Evolutionary conservation across 768 basidiomycete species (phyloP), one percentile per base, ranked within the genome.

Genomic region (Termitomyces sp.): DNA sequence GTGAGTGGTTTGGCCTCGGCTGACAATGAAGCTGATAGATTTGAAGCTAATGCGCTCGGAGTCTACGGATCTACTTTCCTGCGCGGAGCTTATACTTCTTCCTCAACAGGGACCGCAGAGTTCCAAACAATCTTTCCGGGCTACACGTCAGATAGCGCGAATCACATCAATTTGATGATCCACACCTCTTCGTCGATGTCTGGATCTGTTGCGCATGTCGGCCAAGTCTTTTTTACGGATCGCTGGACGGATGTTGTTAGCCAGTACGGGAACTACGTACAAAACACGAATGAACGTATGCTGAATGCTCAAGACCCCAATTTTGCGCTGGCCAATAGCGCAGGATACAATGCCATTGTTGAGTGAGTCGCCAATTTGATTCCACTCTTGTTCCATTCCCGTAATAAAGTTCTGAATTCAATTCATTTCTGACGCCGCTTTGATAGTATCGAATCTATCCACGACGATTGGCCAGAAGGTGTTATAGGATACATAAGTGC

Each of bases 401-500:
- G n/a, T n/a, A n/a, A n/a, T n/a, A n/a, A n/a, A n/a, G n/a, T n/a
- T n/a, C n/a, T n/a, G n/a, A n/a, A 25, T 34, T 43, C 12, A 37
- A 45, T 27, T 46, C 45, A 31, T 10, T 46, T 4, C 23, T 58
- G 27, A 52, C 43, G 38, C 17, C 45, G 16, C 31, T 25, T 38
- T 45, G 5, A 29, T 19, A 69, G 68, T 50, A 63, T 68, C 58
- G 57, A 66, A 55, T 56, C 57, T 21, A 64, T 69, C 43, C 14
- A 67, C n/a, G 69, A 71, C 37, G 68, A 71, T 55, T 65, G 70
- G 63, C 60, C 67, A n/a, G 66, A 67, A 23, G 71, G 71, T 37
- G 59, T 73, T 6, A 48, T 66, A 10, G 71, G 71, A 10, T 70
- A 65, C 51, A 72, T 73, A 57, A 70, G 70, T 71, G 14, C 46